Evolutionary conservation across 192 early-diverging fungal species (phyloP).

Genomic region (Paraglomus occultum): DNA sequence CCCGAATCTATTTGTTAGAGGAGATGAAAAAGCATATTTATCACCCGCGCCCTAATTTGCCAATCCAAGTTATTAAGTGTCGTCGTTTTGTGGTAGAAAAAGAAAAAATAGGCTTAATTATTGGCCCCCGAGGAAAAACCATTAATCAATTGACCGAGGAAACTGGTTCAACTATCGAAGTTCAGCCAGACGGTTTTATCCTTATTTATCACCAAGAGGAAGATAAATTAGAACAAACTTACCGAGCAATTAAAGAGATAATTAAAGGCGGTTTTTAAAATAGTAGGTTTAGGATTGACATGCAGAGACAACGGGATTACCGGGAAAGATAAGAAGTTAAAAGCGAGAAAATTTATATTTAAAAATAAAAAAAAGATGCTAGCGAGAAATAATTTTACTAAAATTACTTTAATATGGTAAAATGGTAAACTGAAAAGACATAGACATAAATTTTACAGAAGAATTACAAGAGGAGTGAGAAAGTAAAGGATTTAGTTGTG

Average conservation of each 20-base stretch:
- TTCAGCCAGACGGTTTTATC: conserved; percentile 6
- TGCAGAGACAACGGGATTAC: no score
- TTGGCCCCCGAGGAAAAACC: conserved; percentile 11
- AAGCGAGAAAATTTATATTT: no score
- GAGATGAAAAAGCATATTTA: conserved; percentile 17
- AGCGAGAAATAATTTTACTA: no score
- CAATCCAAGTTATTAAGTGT: conserved; percentile 19
- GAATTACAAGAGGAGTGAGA: no score
- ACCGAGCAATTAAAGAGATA: conserved; percentile 4
- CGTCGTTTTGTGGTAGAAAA: background rate
- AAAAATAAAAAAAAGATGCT: no score
- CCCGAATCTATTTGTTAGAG: conserved; percentile 4
- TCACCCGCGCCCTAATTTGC: background rate
- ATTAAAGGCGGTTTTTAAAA: background rate
- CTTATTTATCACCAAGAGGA: conserved; percentile 19
- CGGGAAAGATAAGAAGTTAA: no score
- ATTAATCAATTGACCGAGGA: conserved; percentile 19
- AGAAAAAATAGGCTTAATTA: conserved; percentile 20
- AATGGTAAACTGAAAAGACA: no score
- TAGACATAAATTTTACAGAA: no score
- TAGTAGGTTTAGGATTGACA: background rate
- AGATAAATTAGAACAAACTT: conserved; percentile 16
- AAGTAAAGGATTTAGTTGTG: no score
- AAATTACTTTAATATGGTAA: no score
- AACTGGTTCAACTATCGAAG: conserved; percentile 17